Percentiles rank a stretch among this genome's conserved stretches.
phyloP scores from a whole-genome alignment of 176 grass and related monocot genomes.

The Ensete glaucum region DNA sequence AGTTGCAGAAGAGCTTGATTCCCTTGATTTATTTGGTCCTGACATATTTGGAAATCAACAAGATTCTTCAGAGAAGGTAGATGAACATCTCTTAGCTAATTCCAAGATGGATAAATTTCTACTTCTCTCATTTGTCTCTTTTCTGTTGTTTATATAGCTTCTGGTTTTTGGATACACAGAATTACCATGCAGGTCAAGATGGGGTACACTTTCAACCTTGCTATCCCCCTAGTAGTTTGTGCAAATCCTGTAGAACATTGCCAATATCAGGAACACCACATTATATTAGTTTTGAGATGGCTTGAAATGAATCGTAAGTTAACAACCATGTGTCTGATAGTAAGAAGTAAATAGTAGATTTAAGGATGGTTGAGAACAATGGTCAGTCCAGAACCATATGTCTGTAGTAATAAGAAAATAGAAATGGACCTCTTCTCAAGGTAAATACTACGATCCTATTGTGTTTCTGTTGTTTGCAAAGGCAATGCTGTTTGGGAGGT shows the following conservation, averaged over 20 bases:
- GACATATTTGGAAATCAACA: conserved; percentile 20
- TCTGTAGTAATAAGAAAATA: background rate
- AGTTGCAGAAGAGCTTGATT: conserved; percentile 10
- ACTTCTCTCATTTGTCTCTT: background rate
- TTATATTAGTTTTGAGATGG: background rate
- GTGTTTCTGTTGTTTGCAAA: background rate
- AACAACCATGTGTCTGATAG: too few relatives aligned
- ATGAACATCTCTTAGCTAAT: background rate
- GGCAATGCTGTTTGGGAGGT: background rate
- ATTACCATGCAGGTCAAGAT: background rate
- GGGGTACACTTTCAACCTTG: background rate
- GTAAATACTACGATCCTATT: background rate
- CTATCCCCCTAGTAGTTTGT: background rate
- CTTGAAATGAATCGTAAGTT: too few relatives aligned
- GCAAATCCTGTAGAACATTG: background rate
- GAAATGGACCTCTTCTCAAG: too few relatives aligned
- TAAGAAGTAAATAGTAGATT: too few relatives aligned
- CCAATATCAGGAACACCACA: background rate
- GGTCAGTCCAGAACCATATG: background rate
- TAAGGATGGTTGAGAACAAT: too few relatives aligned
- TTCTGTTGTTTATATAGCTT: background rate
- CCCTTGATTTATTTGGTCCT: conserved; percentile 36
- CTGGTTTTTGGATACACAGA: background rate
- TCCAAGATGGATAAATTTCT: background rate
- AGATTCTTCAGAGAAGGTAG: conserved; percentile 16